Evolutionary conservation across 345 rosid genomes (phyloP), one percentile per base, ranked within the genome.

Genomic region (Leavenworthia alabamica): DNA sequence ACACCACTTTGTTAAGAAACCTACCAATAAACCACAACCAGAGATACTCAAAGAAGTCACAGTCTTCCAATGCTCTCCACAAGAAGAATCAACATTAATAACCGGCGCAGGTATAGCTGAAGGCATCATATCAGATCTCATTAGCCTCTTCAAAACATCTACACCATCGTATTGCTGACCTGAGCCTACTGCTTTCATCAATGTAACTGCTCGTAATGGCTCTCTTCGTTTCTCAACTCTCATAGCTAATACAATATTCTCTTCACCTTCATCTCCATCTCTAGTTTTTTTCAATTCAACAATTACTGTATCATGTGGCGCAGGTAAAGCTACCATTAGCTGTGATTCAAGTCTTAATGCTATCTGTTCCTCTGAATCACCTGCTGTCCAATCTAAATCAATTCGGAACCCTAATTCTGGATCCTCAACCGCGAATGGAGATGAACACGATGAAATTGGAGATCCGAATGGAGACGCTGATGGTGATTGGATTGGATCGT

Each of bases 301-400:
- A 32, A 63, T 69, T 13, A 94, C 99, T 6, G 84, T 60, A 35
- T 94, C 97, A 68, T 86, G 88, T 50, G 92, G 97, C 59, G 74
- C 71, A 10, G 99, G 99, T 66, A 88, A 68, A 48, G 96, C 94
- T 60, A 90, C 97, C 96, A 89, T 93, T 56, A 87, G 70, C 77
- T 93, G 96, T 27, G 99, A 93, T 78, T 87, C 92, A 53, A 93
- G 43, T 67, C 85, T 62, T 72, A 93, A 60, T 29, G 94, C 96
- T 66, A 87, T 81, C 82, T 86, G 95, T 2, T 87, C 99, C 83
- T 93, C 99, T 15, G 89, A 95, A 42, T 93, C 99, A 1, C 82
- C 87, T 3, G 89, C 74, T 11, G 84, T 84, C 99, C 96, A 93
- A 65, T 93, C 97, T 50, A 90, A 77, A 66, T 87, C 97, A 46